Conservation (phyloP, 805 yeast genomes). For the Starmerella bombicola region DNA sequence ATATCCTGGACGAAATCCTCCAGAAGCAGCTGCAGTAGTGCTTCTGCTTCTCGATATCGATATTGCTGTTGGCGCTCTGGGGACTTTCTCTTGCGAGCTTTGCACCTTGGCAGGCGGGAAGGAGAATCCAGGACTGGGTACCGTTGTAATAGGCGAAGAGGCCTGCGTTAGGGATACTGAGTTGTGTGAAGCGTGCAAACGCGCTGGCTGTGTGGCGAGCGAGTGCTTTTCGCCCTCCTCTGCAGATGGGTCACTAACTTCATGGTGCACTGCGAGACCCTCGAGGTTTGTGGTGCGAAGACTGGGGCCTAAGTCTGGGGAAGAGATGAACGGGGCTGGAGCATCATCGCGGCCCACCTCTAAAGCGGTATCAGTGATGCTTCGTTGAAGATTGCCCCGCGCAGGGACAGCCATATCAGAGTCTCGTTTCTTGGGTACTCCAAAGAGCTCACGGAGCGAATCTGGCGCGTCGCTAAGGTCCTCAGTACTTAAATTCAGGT, state of each 20-base stretch:
- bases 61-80: slow-evolving; percentile 4
- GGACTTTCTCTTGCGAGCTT: slow-evolving; percentile 13
- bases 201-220: no score
- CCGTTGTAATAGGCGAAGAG: background rate
- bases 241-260: no score
- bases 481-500: background rate
- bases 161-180: no score
- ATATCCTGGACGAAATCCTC: background rate
- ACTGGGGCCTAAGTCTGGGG: background rate
- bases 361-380: slow-evolving; percentile 1
- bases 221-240: no score
- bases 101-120: slow-evolving; percentile 15
- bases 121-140: background rate
- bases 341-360: background rate
- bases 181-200: no score
- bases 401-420: slow-evolving; percentile 22
- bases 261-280: no score
- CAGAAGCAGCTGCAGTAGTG: slow-evolving; percentile 2
- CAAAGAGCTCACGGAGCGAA: slow-evolving; percentile 59
- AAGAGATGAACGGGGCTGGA: background rate
- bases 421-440: slow-evolving; percentile 33
- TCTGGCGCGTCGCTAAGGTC: slow-evolving; percentile 47
- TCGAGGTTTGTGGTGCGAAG: background rate
- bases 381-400: slow-evolving; percentile 9
- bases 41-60: slow-evolving; percentile 9